A percentile compares a stretch with the other conserved stretches of the same genome.
Conservation (phyloP, 331 rosid species). For the Rhamnella rubrinervis region DNA sequence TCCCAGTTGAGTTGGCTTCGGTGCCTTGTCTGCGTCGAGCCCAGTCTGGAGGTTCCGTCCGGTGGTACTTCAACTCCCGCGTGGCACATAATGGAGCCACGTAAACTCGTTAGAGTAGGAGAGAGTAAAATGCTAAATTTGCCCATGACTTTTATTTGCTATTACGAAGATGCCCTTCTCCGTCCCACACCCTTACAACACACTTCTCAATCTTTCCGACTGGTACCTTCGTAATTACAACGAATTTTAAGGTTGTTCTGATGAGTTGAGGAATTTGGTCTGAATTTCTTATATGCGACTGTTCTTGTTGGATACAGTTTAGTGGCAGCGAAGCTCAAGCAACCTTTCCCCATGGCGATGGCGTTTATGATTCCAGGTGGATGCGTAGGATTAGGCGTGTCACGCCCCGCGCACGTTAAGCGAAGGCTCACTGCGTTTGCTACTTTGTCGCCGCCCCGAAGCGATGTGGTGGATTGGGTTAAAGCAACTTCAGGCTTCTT, state of each 20-base stretch:
- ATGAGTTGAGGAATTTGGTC: not conserved
- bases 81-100: not conserved
- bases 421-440: constrained; percentile 40
- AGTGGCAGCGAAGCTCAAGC: too few relatives aligned
- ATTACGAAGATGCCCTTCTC: not conserved
- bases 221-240: not conserved
- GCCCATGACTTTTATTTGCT: too few relatives aligned
- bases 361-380: constrained; percentile 52
- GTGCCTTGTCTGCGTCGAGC: too few relatives aligned
- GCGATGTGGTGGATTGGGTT: constrained; percentile 45
- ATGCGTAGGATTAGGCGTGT: constrained; percentile 24
- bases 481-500: constrained; percentile 76
- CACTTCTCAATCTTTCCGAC: not conserved
- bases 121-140: too few relatives aligned
- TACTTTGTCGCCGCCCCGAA: constrained; percentile 43
- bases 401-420: constrained; percentile 24
- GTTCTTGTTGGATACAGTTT: too few relatives aligned
- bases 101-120: not conserved
- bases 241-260: not conserved
- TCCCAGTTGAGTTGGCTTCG: too few relatives aligned
- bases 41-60: too few relatives aligned
- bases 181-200: not conserved
- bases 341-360: constrained; percentile 26
- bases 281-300: too few relatives aligned
- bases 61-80: too few relatives aligned